phyloP scores from a whole-genome alignment of 441 rosid genomes.

The Jatropha podagrica region DNA sequence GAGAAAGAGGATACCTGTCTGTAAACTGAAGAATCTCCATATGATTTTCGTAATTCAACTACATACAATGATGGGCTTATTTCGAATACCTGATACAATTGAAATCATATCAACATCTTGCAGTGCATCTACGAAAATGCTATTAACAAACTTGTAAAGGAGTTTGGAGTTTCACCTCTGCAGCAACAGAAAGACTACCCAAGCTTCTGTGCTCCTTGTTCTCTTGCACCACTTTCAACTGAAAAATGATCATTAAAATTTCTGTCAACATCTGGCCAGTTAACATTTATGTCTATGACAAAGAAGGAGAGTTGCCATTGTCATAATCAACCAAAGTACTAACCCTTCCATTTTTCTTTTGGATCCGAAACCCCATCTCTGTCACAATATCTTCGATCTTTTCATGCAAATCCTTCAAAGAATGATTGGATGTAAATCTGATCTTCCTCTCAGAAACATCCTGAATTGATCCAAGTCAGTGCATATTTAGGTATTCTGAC shows the following conservation, averaged over 20 bases:
- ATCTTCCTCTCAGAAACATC: slow-evolving; percentile 90
- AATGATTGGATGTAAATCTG: slow-evolving; percentile 85
- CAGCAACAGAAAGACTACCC: slow-evolving; percentile 72
- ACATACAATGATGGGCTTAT: slow-evolving; percentile 78
- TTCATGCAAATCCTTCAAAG: slow-evolving; percentile 68
- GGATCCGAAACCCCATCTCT: slow-evolving; percentile 90
- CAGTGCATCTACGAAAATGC: not conserved
- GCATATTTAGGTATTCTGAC: not conserved
- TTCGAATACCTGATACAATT: slow-evolving; percentile 56
- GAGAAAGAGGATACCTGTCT: slow-evolving; percentile 57
- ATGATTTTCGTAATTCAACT: slow-evolving; percentile 84
- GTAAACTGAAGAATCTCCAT: slow-evolving; percentile 73
- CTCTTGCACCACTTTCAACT: slow-evolving; percentile 81
- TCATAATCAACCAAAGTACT: slow-evolving; percentile 19
- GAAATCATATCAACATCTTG: not conserved
- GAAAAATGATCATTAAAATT: slow-evolving; percentile 5
- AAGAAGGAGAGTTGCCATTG: not conserved
- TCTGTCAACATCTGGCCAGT: not conserved
- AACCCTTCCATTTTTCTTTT: slow-evolving; percentile 80
- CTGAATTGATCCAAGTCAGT: slow-evolving; percentile 30
- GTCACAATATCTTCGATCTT: slow-evolving; percentile 67
- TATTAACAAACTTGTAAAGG: not conserved
- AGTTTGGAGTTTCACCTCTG: slow-evolving; percentile 53
- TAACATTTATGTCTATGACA: not conserved
- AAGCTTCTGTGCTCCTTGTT: slow-evolving; percentile 48